Percentiles rank a stretch among this genome's conserved stretches.
phyloP scores from a whole-genome alignment of 2,329 filamentous ascomycete genomes.

The Xylariales sp. region DNA sequence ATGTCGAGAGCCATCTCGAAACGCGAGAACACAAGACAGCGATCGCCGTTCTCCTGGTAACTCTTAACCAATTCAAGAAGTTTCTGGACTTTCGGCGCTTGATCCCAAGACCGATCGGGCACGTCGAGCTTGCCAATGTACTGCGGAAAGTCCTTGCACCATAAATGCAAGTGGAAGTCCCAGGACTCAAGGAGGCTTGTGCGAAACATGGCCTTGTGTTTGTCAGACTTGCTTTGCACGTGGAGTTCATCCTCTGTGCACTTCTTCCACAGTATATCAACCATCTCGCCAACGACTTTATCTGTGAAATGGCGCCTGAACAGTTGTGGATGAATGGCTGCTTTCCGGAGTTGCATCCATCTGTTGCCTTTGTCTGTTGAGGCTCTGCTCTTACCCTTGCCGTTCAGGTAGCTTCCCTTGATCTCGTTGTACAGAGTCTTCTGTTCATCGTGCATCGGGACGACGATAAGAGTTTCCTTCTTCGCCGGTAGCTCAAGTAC shows the following conservation, averaged over 20 bases:
- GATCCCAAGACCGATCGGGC: constrained; percentile 47
- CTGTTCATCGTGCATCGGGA: constrained; percentile 71
- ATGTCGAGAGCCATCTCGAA: constrained; percentile 92
- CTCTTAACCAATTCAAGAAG: constrained; percentile 68
- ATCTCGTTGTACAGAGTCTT: constrained; percentile 65
- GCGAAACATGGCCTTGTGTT: constrained; percentile 47
- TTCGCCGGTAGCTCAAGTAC: constrained; percentile 85
- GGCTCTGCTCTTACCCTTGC: constrained; percentile 43
- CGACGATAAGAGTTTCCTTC: constrained; percentile 71
- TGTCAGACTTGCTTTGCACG: constrained; percentile 35
- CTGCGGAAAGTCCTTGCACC: constrained; percentile 54
- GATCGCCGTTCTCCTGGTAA: constrained; percentile 77
- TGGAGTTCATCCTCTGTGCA: constrained; percentile 49
- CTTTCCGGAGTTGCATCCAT: constrained; percentile 88
- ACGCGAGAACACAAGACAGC: constrained; percentile 86
- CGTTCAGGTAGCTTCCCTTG: constrained; percentile 57
- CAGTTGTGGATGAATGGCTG: constrained; percentile 85
- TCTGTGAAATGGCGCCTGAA: constrained; percentile 80
- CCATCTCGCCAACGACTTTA: constrained; percentile 70
- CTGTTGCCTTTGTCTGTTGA: constrained; percentile 58
- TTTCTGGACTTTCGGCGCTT: constrained; percentile 79
- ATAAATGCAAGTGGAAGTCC: constrained; percentile 62
- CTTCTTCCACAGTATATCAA: constrained; percentile 68
- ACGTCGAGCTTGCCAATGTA: constrained; percentile 52
- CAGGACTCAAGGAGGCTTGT: constrained; percentile 54